Base-by-base conservation (phyloP, 176 grass and related monocot genomes). In the Canna indica region DNA sequence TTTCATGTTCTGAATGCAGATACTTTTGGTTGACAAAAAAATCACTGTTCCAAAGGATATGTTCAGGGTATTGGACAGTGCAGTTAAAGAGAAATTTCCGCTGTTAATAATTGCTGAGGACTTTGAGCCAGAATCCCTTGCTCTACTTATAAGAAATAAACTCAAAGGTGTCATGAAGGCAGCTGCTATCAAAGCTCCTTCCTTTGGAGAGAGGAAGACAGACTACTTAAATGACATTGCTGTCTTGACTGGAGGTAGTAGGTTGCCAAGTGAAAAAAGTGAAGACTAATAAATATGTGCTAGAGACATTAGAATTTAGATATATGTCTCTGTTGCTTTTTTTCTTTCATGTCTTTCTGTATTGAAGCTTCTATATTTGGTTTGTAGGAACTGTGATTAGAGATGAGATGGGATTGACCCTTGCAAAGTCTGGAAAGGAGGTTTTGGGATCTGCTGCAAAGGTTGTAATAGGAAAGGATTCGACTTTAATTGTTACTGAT, bases 171-270 rank as follows among this genome's bases (percentile, higher is more conserved):
- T 82, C 30, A 81, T 96, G 70, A 96, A 90, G 70, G 86, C 82
- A 61, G 88, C 79, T 46, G 92, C 79, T 36, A 88, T 89, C 68
- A 89, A 91, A 90, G 92, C 92, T 67, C 86, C 86, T 70, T 85
- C 85, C 59, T 96, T 96, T 61, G 92, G 92, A 41, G 86, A 90
- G 52, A 86, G 87, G 56, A 96, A 89, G 72, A 89, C 78, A 73
- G 78, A 96, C 69, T 91, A 81, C 71, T 89, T 91, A 38, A 75
- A 91, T 81, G 92, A 91, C 62, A 83, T 96, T 83, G 92, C 92
- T 70, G 67, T 89, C 30, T 83, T 96, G 53, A 91, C 88, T 68
- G 88, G 88, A 91, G 92, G 92, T 96, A 88, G 25, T 75, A 33
- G 58, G 62, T 29, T 36, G 47, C 33, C 2, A 62, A 32, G 30